Evolutionary conservation across 2,329 filamentous ascomycete species (phyloP).

Genomic region (Colletotrichum agaves): DNA sequence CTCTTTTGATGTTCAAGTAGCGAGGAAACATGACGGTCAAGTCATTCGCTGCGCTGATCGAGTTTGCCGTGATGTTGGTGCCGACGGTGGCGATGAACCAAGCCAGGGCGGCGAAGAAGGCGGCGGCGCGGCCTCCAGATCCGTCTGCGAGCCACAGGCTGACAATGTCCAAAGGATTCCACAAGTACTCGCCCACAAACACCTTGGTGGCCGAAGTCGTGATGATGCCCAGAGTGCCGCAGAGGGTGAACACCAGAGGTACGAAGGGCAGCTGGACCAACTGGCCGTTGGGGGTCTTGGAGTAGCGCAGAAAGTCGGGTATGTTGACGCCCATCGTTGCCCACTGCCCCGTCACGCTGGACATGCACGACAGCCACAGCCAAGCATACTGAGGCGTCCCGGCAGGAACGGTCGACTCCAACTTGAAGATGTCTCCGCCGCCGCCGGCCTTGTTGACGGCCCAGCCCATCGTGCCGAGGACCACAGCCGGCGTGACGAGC

Average conservation of each 20-base stretch:
- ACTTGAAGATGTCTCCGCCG: slow-evolving; percentile 38
- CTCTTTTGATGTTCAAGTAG: slow-evolving; percentile 66
- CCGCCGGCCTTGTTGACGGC: slow-evolving; percentile 36
- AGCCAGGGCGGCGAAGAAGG: slow-evolving; percentile 61
- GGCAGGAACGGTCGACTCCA: slow-evolving; percentile 20
- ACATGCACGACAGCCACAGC: slow-evolving; percentile 37
- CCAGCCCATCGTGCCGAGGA: slow-evolving; percentile 39
- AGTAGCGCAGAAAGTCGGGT: slow-evolving; percentile 58
- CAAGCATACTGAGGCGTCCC: slow-evolving; percentile 33
- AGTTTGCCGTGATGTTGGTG: slow-evolving; percentile 68
- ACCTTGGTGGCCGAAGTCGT: slow-evolving; percentile 63
- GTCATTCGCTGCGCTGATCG: slow-evolving; percentile 65
- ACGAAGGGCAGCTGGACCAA: slow-evolving; percentile 50
- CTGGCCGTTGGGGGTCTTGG: slow-evolving; percentile 41
- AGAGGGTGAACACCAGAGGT: slow-evolving; percentile 56
- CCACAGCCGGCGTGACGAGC: slow-evolving; percentile 35
- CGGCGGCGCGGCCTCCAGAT: slow-evolving; percentile 52
- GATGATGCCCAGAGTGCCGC: slow-evolving; percentile 63
- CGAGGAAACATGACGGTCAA: slow-evolving; percentile 63
- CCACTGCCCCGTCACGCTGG: slow-evolving; percentile 37
- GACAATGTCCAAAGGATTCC: slow-evolving; percentile 61
- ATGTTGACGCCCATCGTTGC: slow-evolving; percentile 51
- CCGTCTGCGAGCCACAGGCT: slow-evolving; percentile 54
- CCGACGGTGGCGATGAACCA: slow-evolving; percentile 67
- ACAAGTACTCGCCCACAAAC: slow-evolving; percentile 53